Conservation (phyloP, 108 stramenopile genomes). For the Nitzschia palea region DNA sequence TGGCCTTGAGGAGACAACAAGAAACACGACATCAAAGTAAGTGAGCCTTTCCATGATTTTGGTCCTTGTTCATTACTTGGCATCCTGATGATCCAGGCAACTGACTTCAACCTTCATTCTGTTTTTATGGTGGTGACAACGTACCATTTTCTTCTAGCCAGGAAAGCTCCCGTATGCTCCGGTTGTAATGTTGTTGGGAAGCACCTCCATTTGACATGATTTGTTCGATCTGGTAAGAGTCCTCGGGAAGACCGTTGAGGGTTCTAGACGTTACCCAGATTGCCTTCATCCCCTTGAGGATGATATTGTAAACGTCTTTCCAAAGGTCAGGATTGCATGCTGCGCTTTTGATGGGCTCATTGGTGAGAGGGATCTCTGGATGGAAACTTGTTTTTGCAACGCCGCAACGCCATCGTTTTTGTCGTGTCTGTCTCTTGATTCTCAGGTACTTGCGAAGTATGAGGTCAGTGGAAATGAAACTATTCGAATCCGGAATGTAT, state of each 20-base stretch:
- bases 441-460: no score
- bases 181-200: slow-evolving; percentile 20
- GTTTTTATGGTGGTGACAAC: background rate
- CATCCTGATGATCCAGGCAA: no score
- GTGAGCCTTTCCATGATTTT: background rate
- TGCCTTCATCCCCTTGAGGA: background rate
- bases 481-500: no score
- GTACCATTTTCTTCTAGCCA: slow-evolving; percentile 66
- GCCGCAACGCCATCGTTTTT: no score
- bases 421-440: no score
- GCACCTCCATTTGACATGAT: slow-evolving; percentile 29
- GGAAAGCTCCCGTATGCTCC: slow-evolving; percentile 31
- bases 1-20: slow-evolving; percentile 7
- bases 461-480: no score
- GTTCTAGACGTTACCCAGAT: slow-evolving; percentile 21
- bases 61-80: no score
- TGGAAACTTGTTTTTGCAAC: no score
- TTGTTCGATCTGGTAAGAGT: background rate
- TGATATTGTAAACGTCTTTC: slow-evolving; percentile 19
- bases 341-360: no score
- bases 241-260: slow-evolving; percentile 39
- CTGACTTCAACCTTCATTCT: no score
- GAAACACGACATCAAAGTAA: background rate
- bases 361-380: no score
- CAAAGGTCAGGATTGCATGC: no score